These are phyloP conservation scores for Xylaria sp. DNA, from an alignment of 2,329 filamentous ascomycete genomes.

Conservation along the genomic window DNA sequence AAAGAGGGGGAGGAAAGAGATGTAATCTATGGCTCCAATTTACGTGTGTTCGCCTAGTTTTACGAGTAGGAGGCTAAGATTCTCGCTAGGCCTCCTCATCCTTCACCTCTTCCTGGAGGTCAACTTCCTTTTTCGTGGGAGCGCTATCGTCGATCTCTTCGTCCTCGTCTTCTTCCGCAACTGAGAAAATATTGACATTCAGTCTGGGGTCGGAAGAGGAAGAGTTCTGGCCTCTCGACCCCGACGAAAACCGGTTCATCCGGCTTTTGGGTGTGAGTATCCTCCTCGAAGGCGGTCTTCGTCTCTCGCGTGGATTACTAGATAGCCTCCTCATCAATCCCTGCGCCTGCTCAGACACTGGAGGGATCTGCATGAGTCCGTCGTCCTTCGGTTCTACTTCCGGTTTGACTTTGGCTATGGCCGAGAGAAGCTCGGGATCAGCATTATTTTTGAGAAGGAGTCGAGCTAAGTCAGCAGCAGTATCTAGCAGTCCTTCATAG, in stretches of 20 bases:
- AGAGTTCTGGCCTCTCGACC: neutral
- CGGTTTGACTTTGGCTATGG: neutral
- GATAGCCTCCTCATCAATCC: neutral
- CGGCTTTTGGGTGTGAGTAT: slow-evolving; percentile 5
- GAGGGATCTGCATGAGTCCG: neutral
- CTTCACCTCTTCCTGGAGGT: neutral
- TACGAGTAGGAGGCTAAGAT: neutral
- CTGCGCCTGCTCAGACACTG: neutral
- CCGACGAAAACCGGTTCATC: neutral
- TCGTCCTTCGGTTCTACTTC: neutral
- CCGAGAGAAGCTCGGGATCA: neutral
- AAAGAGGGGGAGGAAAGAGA: no score
- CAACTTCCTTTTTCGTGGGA: neutral
- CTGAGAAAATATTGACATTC: neutral
- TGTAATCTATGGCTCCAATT: neutral
- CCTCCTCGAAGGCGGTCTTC: neutral
- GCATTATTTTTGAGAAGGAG: neutral
- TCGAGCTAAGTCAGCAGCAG: neutral
- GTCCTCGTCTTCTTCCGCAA: slow-evolving; percentile 17
- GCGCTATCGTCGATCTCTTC: neutral
- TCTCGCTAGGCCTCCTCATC: neutral
- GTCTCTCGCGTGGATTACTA: neutral
- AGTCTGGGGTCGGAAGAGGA: neutral
- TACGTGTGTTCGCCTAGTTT: neutral
- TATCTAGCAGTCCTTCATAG: neutral